These are phyloP conservation scores for Suillus ampliporus DNA, from an alignment of 768 basidiomycete genomes.

Conservation along the genomic window DNA sequence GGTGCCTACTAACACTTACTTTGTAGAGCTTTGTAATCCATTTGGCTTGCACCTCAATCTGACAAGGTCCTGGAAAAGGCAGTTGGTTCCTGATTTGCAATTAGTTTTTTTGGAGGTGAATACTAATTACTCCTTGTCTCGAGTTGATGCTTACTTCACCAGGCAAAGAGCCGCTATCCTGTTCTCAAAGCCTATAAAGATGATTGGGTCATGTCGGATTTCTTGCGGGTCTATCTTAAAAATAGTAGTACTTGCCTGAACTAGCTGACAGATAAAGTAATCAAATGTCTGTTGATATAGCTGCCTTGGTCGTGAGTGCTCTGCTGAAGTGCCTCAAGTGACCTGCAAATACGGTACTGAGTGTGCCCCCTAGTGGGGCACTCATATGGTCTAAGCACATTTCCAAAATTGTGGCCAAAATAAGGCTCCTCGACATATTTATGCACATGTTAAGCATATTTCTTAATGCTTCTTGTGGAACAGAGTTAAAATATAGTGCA, in stretches of 20 bases:
- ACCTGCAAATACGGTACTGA: no score
- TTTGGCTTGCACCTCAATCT: background rate
- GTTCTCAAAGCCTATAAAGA: conserved; percentile 10
- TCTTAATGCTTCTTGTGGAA: no score
- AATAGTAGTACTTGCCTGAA: conserved; percentile 14
- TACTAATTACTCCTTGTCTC: background rate
- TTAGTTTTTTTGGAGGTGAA: no score
- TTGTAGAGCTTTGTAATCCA: background rate
- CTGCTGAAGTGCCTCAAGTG: no score
- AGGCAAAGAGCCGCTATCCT: conserved; percentile 10
- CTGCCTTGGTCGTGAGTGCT: no score
- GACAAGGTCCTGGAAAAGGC: background rate
- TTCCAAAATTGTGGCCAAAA: no score
- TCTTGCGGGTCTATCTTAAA: conserved; percentile 13
- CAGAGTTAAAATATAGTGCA: no score
- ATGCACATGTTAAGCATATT: no score
- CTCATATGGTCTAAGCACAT: no score
- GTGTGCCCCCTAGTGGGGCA: no score
- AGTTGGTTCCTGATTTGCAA: no score
- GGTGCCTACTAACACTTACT: background rate
- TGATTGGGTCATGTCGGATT: conserved; percentile 15
- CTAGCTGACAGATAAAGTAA: background rate
- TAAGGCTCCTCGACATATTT: no score
- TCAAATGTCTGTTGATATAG: background rate
- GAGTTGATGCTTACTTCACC: background rate